Evolutionary conservation across 768 basidiomycete genomes (phyloP).

Genomic region (Leccinum truebloodii): DNA sequence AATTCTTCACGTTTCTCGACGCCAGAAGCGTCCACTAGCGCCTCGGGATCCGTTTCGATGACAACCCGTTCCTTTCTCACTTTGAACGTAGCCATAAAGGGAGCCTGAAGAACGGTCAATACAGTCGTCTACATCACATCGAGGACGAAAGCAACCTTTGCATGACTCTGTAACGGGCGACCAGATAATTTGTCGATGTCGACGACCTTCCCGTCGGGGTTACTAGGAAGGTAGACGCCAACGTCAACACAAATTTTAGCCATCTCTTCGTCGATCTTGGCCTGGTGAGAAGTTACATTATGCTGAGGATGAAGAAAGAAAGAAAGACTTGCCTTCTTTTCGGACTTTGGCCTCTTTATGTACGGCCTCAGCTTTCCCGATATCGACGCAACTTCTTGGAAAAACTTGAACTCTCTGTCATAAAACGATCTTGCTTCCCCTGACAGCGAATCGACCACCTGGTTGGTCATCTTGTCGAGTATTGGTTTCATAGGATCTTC

Average conservation of each 20-base stretch:
- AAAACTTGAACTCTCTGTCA: conserved; percentile 93
- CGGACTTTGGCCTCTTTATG: conserved; percentile 92
- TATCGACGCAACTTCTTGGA: conserved; percentile 95
- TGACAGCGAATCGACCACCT: conserved; percentile 82
- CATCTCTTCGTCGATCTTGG: conserved; percentile 99
- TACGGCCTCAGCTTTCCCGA: conserved; percentile 96
- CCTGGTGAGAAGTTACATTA: conserved; percentile 45
- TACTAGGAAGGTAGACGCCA: conserved; percentile 97
- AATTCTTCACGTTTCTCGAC: conserved; percentile 62
- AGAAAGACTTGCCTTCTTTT: conserved; percentile 76
- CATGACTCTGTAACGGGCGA: conserved; percentile 93
- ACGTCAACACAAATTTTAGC: conserved; percentile 88
- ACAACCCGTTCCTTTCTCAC: conserved; percentile 83
- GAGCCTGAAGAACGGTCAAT: conserved; percentile 60
- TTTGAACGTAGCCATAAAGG: conserved; percentile 99
- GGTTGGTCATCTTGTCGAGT: conserved; percentile 83
- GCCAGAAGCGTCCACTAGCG: conserved; percentile 63
- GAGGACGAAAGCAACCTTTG: conserved; percentile 62
- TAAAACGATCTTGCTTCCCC: conserved; percentile 89
- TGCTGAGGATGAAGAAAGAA: not conserved
- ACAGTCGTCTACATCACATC: not conserved
- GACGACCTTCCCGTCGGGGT: conserved; percentile 95
- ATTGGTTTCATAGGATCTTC: conserved; percentile 94
- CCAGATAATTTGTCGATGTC: conserved; percentile 98
- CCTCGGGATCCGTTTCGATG: conserved; percentile 70